A percentile compares a stretch with the other conserved stretches of the same genome.
Conservation (phyloP, 306 rosid species). For the Prunus campanulata region DNA sequence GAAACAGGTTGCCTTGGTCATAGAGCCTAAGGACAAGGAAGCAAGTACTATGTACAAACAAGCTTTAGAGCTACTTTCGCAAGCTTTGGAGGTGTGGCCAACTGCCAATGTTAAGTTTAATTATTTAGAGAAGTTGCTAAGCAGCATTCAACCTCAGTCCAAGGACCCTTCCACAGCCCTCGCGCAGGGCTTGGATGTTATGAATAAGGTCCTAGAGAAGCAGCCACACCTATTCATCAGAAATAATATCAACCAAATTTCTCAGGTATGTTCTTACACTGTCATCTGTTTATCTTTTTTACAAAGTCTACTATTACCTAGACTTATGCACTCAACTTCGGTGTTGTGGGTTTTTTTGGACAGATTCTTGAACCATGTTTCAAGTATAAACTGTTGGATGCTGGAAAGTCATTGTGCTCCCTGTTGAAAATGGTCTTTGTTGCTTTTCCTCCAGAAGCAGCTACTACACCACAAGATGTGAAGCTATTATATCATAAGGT, state of each 20-base stretch:
- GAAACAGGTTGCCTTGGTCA: slow-evolving; percentile 90
- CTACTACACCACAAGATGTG: slow-evolving; percentile 74
- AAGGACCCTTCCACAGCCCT: slow-evolving; percentile 98
- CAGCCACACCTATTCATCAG: slow-evolving; percentile 93
- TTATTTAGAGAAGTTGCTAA: slow-evolving; percentile 90
- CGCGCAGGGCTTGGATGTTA: slow-evolving; percentile 98
- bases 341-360: slow-evolving; percentile 18
- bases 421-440: slow-evolving; percentile 91
- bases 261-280: slow-evolving; percentile 64
- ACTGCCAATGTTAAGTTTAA: slow-evolving; percentile 94
- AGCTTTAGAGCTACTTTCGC: slow-evolving; percentile 93
- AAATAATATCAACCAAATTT: slow-evolving; percentile 90
- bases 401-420: slow-evolving; percentile 93
- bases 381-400: slow-evolving; percentile 87
- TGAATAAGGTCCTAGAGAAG: slow-evolving; percentile 98
- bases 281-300: not conserved
- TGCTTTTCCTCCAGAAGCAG: slow-evolving; percentile 89
- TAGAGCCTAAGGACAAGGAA: slow-evolving; percentile 99
- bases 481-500: slow-evolving; percentile 82
- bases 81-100: slow-evolving; percentile 99
- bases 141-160: slow-evolving; percentile 96
- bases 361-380: slow-evolving; percentile 99
- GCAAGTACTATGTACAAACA: slow-evolving; percentile 91
- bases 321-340: slow-evolving; percentile 12
- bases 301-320: slow-evolving; percentile 10